phyloP scores from a whole-genome alignment of 2,329 filamentous ascomycete species.

The Aspergillus novofumigatus region DNA sequence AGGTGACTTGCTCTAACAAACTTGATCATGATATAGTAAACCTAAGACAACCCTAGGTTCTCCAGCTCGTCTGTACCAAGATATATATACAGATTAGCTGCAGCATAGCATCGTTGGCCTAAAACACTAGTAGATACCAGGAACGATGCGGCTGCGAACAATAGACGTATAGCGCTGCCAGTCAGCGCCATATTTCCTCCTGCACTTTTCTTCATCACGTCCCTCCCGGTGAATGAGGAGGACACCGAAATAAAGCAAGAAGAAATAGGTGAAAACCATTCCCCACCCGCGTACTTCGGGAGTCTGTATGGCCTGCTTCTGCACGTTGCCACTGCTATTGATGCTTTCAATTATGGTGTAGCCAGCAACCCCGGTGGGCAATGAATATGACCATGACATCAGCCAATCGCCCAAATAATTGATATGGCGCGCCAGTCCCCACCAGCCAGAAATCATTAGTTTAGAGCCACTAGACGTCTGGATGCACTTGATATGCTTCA shows the following conservation, averaged over 20 bases:
- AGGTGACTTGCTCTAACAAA: too few relatives aligned
- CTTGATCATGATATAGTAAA: too few relatives aligned
- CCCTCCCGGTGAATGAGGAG: conserved; percentile 80
- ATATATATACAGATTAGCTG: too few relatives aligned
- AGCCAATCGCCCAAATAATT: conserved; percentile 96
- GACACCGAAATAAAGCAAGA: conserved; percentile 84
- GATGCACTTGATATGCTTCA: conserved; percentile 79
- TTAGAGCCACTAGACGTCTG: conserved; percentile 77
- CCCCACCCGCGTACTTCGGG: conserved; percentile 76
- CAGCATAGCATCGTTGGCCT: too few relatives aligned
- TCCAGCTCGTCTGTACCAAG: too few relatives aligned
- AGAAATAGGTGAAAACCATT: conserved; percentile 89
- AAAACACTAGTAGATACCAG: conserved; percentile 66
- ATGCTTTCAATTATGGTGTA: conserved; percentile 62
- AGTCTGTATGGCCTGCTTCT: conserved; percentile 68
- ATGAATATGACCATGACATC: conserved; percentile 83
- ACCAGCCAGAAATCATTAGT: conserved; percentile 84
- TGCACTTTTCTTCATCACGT: conserved; percentile 87
- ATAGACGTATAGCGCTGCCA: conserved; percentile 84
- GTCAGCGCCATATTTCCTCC: conserved; percentile 84
- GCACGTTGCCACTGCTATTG: conserved; percentile 52
- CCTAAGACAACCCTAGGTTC: too few relatives aligned
- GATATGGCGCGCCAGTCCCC: conserved; percentile 86
- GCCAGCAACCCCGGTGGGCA: conserved; percentile 80
- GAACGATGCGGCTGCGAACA: conserved; percentile 78